These are phyloP conservation scores for Noccaea caerulescens DNA, from an alignment of 345 rosid species.

Conservation along the genomic window DNA sequence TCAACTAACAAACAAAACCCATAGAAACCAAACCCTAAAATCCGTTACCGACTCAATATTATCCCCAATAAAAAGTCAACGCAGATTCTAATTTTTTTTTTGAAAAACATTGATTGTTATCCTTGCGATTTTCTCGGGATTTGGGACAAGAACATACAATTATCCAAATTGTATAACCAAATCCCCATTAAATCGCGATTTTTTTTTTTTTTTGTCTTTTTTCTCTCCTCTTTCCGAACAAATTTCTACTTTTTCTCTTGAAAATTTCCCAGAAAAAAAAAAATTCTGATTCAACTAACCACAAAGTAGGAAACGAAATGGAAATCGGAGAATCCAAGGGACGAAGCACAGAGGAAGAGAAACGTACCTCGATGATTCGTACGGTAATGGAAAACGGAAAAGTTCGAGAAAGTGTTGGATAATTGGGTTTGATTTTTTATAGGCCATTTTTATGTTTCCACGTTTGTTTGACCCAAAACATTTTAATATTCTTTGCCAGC, in stretches of 20 bases:
- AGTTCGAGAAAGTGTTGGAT: conserved; percentile 24
- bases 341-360: conserved; percentile 19
- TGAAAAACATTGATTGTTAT: not conserved
- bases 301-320: not conserved
- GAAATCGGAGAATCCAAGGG: conserved; percentile 24
- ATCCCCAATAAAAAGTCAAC: conserved; percentile 28
- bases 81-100: conserved; percentile 7
- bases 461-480: conserved; percentile 14
- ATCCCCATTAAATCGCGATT: conserved; percentile 27
- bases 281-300: not conserved
- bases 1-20: not conserved
- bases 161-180: conserved; percentile 13
- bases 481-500: conserved; percentile 41
- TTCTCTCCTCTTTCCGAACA: not conserved
- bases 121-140: conserved; percentile 19
- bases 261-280: not conserved
- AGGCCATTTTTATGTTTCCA: not conserved
- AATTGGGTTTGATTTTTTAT: conserved; percentile 21
- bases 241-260: not conserved
- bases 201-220: not conserved
- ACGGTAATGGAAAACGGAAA: conserved; percentile 37
- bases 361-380: conserved; percentile 37
- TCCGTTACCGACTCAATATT: conserved; percentile 14
- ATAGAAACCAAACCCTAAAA: conserved; percentile 16
- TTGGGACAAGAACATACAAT: not conserved